phyloP scores from a whole-genome alignment of 73 alveolate species.

The Diophrys sp. region DNA sequence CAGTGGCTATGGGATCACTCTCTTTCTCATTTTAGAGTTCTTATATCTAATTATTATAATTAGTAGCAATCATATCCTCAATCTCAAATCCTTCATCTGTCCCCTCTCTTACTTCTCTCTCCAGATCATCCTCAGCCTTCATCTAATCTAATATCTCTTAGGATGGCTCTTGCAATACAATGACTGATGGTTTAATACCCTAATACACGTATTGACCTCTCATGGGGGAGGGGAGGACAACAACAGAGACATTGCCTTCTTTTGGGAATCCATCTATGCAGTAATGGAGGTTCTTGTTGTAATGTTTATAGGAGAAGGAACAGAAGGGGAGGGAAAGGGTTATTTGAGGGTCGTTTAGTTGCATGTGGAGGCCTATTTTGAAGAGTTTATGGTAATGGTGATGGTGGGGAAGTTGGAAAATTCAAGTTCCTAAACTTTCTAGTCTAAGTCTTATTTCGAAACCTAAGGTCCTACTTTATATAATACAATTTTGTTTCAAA shows the following conservation, averaged over 20 bases:
- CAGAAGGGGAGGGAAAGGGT: conserved; percentile 14
- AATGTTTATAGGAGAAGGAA: conserved; percentile 20
- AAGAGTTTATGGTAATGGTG: too few relatives aligned
- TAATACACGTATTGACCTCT: conserved; percentile 45
- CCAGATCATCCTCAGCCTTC: neutral
- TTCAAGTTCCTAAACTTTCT: too few relatives aligned
- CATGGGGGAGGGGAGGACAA: conserved; percentile 55
- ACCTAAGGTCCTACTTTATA: too few relatives aligned
- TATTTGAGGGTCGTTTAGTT: conserved; percentile 52
- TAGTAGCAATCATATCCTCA: too few relatives aligned
- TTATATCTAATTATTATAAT: too few relatives aligned
- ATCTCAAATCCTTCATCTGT: neutral
- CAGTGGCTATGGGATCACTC: too few relatives aligned
- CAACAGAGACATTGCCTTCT: conserved; percentile 53
- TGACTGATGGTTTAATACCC: conserved; percentile 63
- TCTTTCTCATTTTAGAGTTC: too few relatives aligned
- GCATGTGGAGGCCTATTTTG: conserved; percentile 37
- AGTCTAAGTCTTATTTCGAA: too few relatives aligned
- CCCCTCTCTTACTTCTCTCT: neutral
- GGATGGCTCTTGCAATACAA: neutral
- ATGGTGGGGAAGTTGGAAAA: too few relatives aligned
- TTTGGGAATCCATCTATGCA: conserved; percentile 61
- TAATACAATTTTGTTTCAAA: too few relatives aligned
- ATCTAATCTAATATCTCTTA: neutral
- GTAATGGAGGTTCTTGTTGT: conserved; percentile 28